A percentile compares a stretch with the other conserved stretches of the same genome.
These are phyloP conservation scores for Sporisorium scitamineum DNA, from an alignment of 1,284 basidiomycete genomes.

Conservation along the genomic window DNA sequence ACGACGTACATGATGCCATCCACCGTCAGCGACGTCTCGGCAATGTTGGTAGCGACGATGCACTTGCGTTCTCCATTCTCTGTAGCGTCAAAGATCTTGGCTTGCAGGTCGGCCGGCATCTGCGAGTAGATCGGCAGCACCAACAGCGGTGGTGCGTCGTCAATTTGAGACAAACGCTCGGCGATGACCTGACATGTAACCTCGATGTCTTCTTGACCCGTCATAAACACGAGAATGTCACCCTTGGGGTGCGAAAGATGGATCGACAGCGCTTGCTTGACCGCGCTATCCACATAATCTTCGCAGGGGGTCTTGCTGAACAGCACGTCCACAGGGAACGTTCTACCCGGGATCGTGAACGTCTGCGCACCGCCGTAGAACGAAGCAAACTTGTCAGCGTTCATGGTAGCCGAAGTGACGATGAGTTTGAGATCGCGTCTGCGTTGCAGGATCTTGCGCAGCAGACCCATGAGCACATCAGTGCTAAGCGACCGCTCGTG, in stretches of 20 bases:
- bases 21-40: slow-evolving; percentile 93
- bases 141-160: slow-evolving; percentile 86
- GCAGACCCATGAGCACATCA: slow-evolving; percentile 94
- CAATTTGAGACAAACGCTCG: slow-evolving; percentile 91
- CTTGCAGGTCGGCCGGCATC: slow-evolving; percentile 98
- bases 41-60: slow-evolving; percentile 98
- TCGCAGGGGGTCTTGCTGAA: slow-evolving; percentile 97
- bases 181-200: slow-evolving; percentile 62
- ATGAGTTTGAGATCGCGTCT: slow-evolving; percentile 93
- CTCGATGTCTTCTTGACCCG: slow-evolving; percentile 99
- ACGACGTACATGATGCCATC: slow-evolving; percentile 98
- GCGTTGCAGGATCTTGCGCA: slow-evolving; percentile 90
- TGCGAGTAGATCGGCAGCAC: slow-evolving; percentile 98
- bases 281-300: slow-evolving; percentile 97
- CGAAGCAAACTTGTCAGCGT: slow-evolving; percentile 91
- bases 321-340: slow-evolving; percentile 96
- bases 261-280: slow-evolving; percentile 97
- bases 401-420: slow-evolving; percentile 99
- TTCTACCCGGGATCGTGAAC: slow-evolving; percentile 97
- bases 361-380: slow-evolving; percentile 96
- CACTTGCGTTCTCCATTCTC: slow-evolving; percentile 94
- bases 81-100: slow-evolving; percentile 95
- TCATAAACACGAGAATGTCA: slow-evolving; percentile 99
- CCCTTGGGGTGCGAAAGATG: slow-evolving; percentile 93
- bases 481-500: slow-evolving; percentile 96